These are phyloP conservation scores for Aspergillus neoniger DNA, from an alignment of 2,329 filamentous ascomycete genomes.

Conservation along the genomic window DNA sequence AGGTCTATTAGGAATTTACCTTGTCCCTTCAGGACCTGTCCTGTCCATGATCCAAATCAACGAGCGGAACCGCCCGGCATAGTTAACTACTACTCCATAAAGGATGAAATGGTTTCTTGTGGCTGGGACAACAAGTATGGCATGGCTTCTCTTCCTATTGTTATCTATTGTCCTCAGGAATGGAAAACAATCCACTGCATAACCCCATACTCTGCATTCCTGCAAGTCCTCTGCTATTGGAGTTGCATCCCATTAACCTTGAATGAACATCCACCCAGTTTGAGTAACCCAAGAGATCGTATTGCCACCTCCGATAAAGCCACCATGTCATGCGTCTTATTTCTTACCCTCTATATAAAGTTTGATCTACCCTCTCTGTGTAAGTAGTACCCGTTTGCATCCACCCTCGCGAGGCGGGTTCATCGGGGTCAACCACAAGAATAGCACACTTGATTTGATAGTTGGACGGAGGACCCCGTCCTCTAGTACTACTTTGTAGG, in stretches of 20 bases:
- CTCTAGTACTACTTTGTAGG: background rate
- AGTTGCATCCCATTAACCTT: background rate
- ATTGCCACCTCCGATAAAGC: background rate
- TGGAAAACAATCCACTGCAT: background rate
- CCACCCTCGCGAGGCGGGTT: background rate
- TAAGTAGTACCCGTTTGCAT: background rate
- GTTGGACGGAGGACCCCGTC: background rate
- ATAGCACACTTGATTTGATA: too few relatives aligned
- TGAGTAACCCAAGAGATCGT: background rate
- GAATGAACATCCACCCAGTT: background rate
- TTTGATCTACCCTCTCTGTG: background rate
- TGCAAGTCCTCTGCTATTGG: background rate
- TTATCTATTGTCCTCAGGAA: background rate
- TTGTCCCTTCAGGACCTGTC: too few relatives aligned
- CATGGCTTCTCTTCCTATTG: background rate
- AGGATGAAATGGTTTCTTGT: background rate
- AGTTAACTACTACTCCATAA: background rate
- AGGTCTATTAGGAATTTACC: too few relatives aligned
- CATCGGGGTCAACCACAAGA: too few relatives aligned
- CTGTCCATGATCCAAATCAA: too few relatives aligned
- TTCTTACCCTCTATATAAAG: background rate
- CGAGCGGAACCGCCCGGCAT: background rate
- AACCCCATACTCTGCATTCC: slow-evolving; percentile 1
- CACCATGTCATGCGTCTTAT: background rate
- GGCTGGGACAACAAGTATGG: background rate